A percentile compares a stretch with the other conserved stretches of the same genome.
Evolutionary conservation across 495 filamentous ascomycete genomes (phyloP).

Genomic region (Neurospora sp.): DNA sequence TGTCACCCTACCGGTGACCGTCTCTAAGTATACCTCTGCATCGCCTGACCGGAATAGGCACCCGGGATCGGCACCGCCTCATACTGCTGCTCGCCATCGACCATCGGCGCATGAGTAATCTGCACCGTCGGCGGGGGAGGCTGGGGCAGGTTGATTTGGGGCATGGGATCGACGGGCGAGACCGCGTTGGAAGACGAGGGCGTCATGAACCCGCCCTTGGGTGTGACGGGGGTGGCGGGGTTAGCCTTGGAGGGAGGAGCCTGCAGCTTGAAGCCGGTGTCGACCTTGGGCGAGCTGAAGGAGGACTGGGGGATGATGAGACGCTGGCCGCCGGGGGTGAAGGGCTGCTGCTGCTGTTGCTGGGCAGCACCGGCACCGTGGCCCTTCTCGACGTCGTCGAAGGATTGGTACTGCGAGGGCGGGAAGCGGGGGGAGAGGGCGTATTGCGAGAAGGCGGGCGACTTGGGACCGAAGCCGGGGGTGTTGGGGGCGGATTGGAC

Average conservation of each 20-base stretch:
- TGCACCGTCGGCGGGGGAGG: constrained; percentile 12
- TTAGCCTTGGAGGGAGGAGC: constrained; percentile 70
- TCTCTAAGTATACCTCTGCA: constrained; percentile 29
- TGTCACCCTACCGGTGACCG: constrained; percentile 8
- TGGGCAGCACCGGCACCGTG: not conserved
- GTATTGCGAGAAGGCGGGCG: constrained; percentile 42
- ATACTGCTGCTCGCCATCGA: constrained; percentile 55
- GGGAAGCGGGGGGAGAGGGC: constrained; percentile 46
- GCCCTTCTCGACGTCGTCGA: constrained; percentile 37
- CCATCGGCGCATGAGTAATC: constrained; percentile 39
- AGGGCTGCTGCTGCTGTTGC: constrained; percentile 17
- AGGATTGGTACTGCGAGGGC: constrained; percentile 36
- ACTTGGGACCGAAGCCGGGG: constrained; percentile 67
- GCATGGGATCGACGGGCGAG: not conserved
- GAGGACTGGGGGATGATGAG: constrained; percentile 35
- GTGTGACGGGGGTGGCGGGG: constrained; percentile 60
- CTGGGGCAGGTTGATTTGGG: constrained; percentile 12
- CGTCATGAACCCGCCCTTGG: constrained; percentile 48
- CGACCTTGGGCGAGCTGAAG: constrained; percentile 29
- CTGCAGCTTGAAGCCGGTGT: constrained; percentile 66
- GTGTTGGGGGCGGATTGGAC: constrained; percentile 91
- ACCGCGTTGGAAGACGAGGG: constrained; percentile 14
- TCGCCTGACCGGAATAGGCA: constrained; percentile 41
- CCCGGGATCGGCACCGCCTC: constrained; percentile 59
- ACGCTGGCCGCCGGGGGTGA: constrained; percentile 33